A percentile compares a stretch with the other conserved stretches of the same genome.
These are phyloP conservation scores for Candida dendrica DNA, from an alignment of 805 yeast genomes.

Conservation along the genomic window DNA sequence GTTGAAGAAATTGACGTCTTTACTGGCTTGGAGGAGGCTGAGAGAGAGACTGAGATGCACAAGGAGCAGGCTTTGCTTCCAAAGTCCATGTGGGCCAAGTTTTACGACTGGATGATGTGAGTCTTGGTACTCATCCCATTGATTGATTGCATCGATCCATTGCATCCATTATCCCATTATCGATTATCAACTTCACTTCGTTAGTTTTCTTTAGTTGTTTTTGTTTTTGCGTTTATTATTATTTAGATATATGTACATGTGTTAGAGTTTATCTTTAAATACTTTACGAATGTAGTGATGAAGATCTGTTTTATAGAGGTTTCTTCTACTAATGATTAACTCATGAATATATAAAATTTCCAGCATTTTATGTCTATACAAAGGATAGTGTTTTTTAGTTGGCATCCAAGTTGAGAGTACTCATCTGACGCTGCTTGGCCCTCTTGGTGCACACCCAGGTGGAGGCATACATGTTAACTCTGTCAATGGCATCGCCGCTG, in stretches of 20 bases:
- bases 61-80: not conserved
- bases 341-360: not conserved
- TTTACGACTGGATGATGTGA: no score
- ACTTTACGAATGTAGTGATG: no score
- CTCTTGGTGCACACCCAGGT: conserved; percentile 75
- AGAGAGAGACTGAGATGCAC: conserved; percentile 30
- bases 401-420: conserved; percentile 7
- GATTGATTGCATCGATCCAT: no score
- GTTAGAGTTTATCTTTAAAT: no score
- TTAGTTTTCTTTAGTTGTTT: no score
- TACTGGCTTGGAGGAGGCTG: conserved; percentile 55
- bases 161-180: no score
- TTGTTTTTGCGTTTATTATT: no score
- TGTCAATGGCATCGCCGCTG: conserved; percentile 61
- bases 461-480: conserved; percentile 84
- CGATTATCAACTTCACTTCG: no score
- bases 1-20: conserved; percentile 52
- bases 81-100: not conserved
- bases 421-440: conserved; percentile 17
- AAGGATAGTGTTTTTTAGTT: not conserved
- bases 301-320: no score
- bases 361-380: not conserved
- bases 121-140: no score
- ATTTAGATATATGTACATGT: no score
- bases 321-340: no score